Evolutionary conservation across 805 yeast genomes (phyloP).

Genomic region (Suhomyces pyralidae): DNA sequence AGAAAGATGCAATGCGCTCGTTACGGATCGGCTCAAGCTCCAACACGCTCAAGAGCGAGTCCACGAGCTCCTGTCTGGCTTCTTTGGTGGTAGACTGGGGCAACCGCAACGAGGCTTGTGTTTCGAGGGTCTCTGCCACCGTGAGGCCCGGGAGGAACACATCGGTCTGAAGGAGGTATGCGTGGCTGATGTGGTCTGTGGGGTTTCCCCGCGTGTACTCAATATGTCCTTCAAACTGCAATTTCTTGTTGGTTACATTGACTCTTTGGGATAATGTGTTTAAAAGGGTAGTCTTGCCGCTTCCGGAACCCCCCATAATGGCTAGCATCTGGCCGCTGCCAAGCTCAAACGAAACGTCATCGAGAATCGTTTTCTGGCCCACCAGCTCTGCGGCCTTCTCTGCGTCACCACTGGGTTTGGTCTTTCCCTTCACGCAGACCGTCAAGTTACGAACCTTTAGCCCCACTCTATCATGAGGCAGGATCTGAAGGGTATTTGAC

Average conservation of each 20-base stretch:
- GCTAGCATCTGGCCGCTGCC: constrained; percentile 66
- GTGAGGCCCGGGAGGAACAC: constrained; percentile 68
- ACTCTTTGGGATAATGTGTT: constrained; percentile 61
- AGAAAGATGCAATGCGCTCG: constrained; percentile 52
- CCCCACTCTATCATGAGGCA: constrained; percentile 8
- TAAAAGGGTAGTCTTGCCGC: constrained; percentile 79
- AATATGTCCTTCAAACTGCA: constrained; percentile 43
- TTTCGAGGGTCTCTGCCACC: constrained; percentile 64
- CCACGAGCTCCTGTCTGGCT: constrained; percentile 51
- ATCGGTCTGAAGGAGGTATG: constrained; percentile 78
- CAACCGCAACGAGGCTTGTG: constrained; percentile 69
- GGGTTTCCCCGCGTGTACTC: constrained; percentile 18
- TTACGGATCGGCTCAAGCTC: constrained; percentile 64
- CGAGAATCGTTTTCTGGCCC: constrained; percentile 19
- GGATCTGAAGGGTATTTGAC: constrained; percentile 4
- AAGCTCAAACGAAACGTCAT: constrained; percentile 56
- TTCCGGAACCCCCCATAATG: constrained; percentile 84
- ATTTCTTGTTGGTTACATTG: constrained; percentile 35
- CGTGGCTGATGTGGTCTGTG: constrained; percentile 25
- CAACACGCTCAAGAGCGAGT: constrained; percentile 58
- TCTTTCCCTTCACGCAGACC: constrained; percentile 4
- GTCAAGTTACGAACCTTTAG: constrained; percentile 9
- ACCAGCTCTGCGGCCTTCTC: neutral
- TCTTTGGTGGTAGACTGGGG: constrained; percentile 42
- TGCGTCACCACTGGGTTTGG: neutral